These are phyloP conservation scores for Cynanchum wilfordii DNA, from an alignment of 257 asterid genomes.

Conservation along the genomic window DNA sequence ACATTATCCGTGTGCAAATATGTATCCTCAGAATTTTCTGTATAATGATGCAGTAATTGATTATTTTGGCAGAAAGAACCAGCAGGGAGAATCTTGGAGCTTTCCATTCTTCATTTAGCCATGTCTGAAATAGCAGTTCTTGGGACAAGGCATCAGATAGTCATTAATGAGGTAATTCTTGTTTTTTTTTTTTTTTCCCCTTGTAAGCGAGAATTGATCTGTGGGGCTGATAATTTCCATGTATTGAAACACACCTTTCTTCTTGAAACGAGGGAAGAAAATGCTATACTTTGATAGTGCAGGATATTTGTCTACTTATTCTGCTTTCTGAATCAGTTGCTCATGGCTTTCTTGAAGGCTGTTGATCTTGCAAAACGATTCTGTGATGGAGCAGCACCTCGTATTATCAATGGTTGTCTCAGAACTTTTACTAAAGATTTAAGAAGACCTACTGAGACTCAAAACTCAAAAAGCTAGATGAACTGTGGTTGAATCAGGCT, in stretches of 20 bases:
- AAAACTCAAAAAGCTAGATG: neutral
- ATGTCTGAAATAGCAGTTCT: slow-evolving; percentile 86
- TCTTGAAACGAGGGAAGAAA: too few species aligned
- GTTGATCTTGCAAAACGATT: slow-evolving; percentile 95
- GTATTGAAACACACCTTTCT: neutral
- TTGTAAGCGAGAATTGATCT: neutral
- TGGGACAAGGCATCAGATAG: slow-evolving; percentile 88
- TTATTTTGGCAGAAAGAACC: slow-evolving; percentile 56
- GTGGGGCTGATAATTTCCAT: neutral
- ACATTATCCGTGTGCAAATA: neutral
- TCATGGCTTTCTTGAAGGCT: slow-evolving; percentile 46
- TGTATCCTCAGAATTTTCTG: neutral
- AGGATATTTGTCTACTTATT: neutral
- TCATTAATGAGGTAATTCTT: slow-evolving; percentile 74
- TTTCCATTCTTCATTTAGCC: slow-evolving; percentile 84
- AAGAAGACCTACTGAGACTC: slow-evolving; percentile 20
- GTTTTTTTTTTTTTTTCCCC: neutral
- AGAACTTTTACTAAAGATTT: slow-evolving; percentile 55
- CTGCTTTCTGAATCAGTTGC: neutral
- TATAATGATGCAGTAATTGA: slow-evolving; percentile 12
- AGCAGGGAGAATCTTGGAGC: slow-evolving; percentile 81
- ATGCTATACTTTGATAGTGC: neutral
- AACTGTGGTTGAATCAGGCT: neutral
- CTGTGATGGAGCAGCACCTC: slow-evolving; percentile 98
- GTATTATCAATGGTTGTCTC: slow-evolving; percentile 80